phyloP scores from a whole-genome alignment of 495 filamentous ascomycete genomes.

The Tuber umbilicatum region DNA sequence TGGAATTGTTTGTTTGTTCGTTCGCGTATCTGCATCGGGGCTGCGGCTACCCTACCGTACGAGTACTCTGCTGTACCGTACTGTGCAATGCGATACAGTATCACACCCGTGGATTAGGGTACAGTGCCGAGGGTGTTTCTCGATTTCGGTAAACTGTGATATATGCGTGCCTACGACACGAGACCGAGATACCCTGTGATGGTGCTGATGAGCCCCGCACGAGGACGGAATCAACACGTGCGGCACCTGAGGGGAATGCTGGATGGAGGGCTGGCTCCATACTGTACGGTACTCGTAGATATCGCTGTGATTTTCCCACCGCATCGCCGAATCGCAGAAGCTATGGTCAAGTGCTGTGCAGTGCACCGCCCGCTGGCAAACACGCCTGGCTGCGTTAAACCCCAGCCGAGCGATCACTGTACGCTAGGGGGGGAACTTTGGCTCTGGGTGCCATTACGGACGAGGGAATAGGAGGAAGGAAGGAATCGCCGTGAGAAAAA shows the following conservation, averaged over 20 bases:
- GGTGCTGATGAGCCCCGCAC: neutral
- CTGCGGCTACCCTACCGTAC: no score
- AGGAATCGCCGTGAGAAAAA: neutral
- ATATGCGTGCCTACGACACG: no score
- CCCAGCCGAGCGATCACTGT: neutral
- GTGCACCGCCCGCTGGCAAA: neutral
- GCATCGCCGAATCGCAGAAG: neutral
- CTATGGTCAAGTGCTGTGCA: neutral
- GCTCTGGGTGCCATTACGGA: neutral
- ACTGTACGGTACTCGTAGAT: neutral
- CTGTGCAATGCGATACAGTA: no score
- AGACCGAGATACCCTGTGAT: neutral
- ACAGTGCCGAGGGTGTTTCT: neutral
- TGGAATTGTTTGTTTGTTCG: neutral
- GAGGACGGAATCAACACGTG: neutral
- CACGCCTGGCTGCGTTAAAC: neutral
- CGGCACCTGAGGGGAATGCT: neutral
- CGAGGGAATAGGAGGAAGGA: neutral
- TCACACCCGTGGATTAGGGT: neutral
- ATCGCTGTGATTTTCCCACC: no score
- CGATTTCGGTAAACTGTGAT: no score
- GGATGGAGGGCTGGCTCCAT: neutral
- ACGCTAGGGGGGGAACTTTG: neutral
- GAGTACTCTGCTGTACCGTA: no score
- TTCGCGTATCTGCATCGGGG: neutral